These are phyloP conservation scores for Oryza meyeriana DNA, from an alignment of 176 grass and related monocot species.

Conservation along the genomic window DNA sequence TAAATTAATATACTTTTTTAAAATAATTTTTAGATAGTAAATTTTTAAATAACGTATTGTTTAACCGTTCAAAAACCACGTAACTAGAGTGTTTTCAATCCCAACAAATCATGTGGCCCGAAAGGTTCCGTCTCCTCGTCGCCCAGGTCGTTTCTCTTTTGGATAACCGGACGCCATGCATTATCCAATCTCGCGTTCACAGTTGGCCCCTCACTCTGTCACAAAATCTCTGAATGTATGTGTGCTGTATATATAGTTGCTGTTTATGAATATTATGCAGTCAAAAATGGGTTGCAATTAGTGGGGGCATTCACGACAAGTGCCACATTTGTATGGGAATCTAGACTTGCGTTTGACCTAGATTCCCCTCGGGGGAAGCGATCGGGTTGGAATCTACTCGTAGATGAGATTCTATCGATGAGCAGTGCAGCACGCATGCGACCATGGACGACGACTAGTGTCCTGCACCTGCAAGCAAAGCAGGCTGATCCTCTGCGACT, in stretches of 20 bases:
- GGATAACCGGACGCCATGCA: neutral
- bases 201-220: neutral
- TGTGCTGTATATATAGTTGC: no score
- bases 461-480: no score
- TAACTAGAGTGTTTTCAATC: no score
- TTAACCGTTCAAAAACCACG: no score
- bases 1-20: no score
- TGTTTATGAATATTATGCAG: neutral
- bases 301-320: neutral
- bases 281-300: neutral
- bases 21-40: no score
- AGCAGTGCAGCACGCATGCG: neutral
- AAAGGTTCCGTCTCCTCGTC: neutral
- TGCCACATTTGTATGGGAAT: neutral
- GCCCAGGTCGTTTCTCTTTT: neutral
- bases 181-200: neutral
- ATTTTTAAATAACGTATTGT: no score
- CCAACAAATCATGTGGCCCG: neutral
- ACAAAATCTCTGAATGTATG: no score
- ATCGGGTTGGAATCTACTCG: neutral
- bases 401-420: neutral
- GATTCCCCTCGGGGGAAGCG: slow-evolving; percentile 5
- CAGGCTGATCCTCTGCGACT: no score
- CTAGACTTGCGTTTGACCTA: neutral
- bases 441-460: no score